Evolutionary conservation across 1,284 basidiomycete genomes (phyloP), one percentile per base, ranked within the genome.

Genomic region (Chiua sp.): DNA sequence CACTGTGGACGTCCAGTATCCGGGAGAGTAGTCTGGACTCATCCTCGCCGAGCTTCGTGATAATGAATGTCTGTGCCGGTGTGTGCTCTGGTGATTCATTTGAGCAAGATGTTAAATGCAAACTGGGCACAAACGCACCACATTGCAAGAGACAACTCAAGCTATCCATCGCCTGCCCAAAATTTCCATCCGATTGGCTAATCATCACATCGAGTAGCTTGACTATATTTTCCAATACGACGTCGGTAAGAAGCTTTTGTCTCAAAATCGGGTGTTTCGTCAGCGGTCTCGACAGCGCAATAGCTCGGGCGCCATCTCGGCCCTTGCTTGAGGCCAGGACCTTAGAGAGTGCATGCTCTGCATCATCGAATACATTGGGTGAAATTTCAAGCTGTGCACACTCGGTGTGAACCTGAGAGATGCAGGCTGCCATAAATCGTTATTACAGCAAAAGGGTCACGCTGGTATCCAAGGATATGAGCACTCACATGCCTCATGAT

Each of bases 401-500:
- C 18, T 32, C 3, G 35, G 35, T 35, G 15, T 35, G 35, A 7
- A 13, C 11, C 26, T 23, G 37, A 54, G 20, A 32, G 15, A 42
- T 35, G 12, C 42, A 49, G 18, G 47, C 55, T 35, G 26, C 42
- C 12, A 15, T 12, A 50, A 33, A 12, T 33, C n/a, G 33, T 18
- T 18, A 49, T 12, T 7, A 20, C 11, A 3, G n/a, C 20, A 5
- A 6, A 10, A 33, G n/a, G 3, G 18, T n/a, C 10, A 13, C 15
- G 35, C 35, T n/a, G n/a, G n/a, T n/a, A n/a, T n/a, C n/a, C n/a
- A n/a, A n/a, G n/a, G n/a, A n/a, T 35, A 35, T 33, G n/a, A 7
- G 30, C 16, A 37, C 57, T 53, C 50, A 61, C 60, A 16, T 11
- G 51, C 53, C 46, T 61, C 60, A 15, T 54, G 55, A 53, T 60